phyloP scores from a whole-genome alignment of 371 early-diverging fungal genomes.

The Mortierella sp. region DNA sequence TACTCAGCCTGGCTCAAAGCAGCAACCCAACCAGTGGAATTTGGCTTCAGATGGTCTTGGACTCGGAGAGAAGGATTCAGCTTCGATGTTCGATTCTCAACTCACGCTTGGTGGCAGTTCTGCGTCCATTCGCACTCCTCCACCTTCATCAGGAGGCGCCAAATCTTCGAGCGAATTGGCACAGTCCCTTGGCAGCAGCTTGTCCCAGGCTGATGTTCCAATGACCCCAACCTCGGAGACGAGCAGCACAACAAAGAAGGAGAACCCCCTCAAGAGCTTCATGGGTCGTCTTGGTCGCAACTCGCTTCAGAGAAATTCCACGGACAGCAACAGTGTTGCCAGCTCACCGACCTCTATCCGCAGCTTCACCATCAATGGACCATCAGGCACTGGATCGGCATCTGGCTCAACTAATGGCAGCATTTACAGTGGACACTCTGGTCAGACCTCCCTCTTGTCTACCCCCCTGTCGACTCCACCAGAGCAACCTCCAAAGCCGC shows the following conservation, averaged over 20 bases:
- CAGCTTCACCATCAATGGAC: slow-evolving; percentile 38
- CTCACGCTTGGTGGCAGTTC: no score
- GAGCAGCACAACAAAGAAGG: slow-evolving; percentile 26
- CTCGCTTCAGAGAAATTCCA: slow-evolving; percentile 28
- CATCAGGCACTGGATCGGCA: slow-evolving; percentile 11
- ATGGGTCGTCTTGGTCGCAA: slow-evolving; percentile 51
- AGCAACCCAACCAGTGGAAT: no score
- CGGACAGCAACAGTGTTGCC: slow-evolving; percentile 23
- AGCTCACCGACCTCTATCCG: slow-evolving; percentile 41
- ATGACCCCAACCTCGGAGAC: slow-evolving; percentile 25
- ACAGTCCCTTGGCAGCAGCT: slow-evolving; percentile 21
- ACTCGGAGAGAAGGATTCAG: no score
- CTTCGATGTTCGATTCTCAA: no score
- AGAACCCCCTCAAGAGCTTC: slow-evolving; percentile 46
- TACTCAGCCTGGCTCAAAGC: slow-evolving; percentile 24
- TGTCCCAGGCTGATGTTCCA: slow-evolving; percentile 3
- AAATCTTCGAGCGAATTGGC: slow-evolving; percentile 28
- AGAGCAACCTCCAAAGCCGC: slow-evolving; percentile 11
- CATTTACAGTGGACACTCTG: slow-evolving; percentile 23
- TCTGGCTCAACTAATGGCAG: slow-evolving; percentile 26
- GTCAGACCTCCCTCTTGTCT: slow-evolving; percentile 10
- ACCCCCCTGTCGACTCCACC: slow-evolving; percentile 7
- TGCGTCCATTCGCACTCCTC: no score
- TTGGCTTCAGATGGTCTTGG: no score
- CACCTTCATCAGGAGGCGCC: no score